Evolutionary conservation across 495 filamentous ascomycete genomes (phyloP).

Genomic region (Friedmanniomyces simplex): DNA sequence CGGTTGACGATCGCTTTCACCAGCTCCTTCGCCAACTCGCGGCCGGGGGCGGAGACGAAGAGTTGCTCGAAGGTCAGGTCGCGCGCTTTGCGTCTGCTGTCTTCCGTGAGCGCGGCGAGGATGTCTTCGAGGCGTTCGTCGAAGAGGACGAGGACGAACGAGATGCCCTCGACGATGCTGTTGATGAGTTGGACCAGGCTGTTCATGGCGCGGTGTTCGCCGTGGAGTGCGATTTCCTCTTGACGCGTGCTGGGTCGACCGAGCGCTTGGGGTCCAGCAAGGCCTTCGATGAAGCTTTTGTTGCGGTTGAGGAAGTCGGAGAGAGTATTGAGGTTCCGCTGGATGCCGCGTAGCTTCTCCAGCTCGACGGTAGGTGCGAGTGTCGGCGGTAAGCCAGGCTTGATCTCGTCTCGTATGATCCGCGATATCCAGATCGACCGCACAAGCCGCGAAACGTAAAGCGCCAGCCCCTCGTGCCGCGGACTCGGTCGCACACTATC

Average conservation of each 20-base stretch:
- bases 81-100: conserved; percentile 54
- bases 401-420: conserved; percentile 46
- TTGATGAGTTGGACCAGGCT: conserved; percentile 71
- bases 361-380: conserved; percentile 44
- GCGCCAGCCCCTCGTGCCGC: conserved; percentile 71
- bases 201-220: conserved; percentile 84
- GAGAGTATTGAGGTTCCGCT: conserved; percentile 68
- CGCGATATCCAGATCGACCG: conserved; percentile 74
- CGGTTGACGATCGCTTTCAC: conserved; percentile 97
- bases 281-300: conserved; percentile 79
- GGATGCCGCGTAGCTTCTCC: conserved; percentile 59
- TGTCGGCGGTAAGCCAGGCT: conserved; percentile 44
- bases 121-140: conserved; percentile 88
- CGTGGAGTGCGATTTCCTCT: conserved; percentile 81
- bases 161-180: conserved; percentile 88
- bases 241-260: conserved; percentile 61
- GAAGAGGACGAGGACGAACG: conserved; percentile 85
- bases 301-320: conserved; percentile 74
- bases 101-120: conserved; percentile 61
- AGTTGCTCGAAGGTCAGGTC: conserved; percentile 76
- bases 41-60: conserved; percentile 66
- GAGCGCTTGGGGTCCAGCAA: conserved; percentile 75
- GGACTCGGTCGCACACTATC: conserved; percentile 81
- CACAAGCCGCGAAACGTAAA: conserved; percentile 78
- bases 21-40: conserved; percentile 87